Base-by-base conservation (phyloP, 1,284 basidiomycete species). In the Puccinia novopanici region DNA sequence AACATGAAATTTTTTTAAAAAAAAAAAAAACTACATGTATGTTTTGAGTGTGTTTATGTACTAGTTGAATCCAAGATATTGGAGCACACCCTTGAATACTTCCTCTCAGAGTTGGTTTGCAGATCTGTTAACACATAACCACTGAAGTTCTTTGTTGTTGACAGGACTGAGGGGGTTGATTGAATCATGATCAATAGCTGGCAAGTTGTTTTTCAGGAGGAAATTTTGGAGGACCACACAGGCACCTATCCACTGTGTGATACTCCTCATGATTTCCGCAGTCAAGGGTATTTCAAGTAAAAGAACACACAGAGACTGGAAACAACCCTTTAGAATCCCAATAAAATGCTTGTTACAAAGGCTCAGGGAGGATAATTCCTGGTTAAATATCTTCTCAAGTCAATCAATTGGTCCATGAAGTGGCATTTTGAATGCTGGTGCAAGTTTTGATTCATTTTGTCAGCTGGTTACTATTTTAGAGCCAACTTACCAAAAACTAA, bases 201-300 rank as follows among this genome's bases (percentile, higher is more conserved):
- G 59, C 30, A 24, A 30, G 2, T 17, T 10, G 27, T 61, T 10
- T 2, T 13, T 12, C 4, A 61, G 24, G 27, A 61, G 19, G 30
- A 61, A 61, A 10, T 61, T 61, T 4, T 61, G 59, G 24, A 61
- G 27, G 59, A 61, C 37, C n/a, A 61, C 59, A 61, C 59, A 61
- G 9, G 59, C 59, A 34, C 59, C 2, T 6, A 61, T 34, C 59
- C 59, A 61, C 10, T 61, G 9, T 9, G 59, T 61, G 24, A 61
- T 1, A n/a, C 27, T 8, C 24, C 3, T 40, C 59, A 61, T 61
- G 2, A 24, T 5, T 30, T 40, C 15, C 0, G 27, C 27, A n/a
- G n/a, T n/a, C 2, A 2, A 61, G n/a, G 10, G 3, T 0, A 61
- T 6, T 8, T 61, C 17, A 2, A 19, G 0, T 61, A 2, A 12